Percentiles rank a stretch among this genome's conserved stretches.
phyloP scores from a whole-genome alignment of 768 basidiomycete genomes.

The Exidia glandulosa region DNA sequence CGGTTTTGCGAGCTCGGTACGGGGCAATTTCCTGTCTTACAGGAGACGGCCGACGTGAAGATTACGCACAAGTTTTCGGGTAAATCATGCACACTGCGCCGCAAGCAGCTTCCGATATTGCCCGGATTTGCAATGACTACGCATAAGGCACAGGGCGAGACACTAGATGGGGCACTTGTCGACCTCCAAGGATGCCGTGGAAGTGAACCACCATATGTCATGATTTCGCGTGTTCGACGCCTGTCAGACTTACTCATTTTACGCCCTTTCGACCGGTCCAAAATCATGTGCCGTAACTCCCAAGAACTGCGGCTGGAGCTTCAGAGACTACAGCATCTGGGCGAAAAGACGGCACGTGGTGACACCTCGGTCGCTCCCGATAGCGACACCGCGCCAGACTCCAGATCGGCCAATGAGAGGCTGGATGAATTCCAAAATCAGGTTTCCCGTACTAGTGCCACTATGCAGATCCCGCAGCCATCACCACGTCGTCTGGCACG shows the following conservation, averaged over 20 bases:
- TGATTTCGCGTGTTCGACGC: slow-evolving; percentile 24
- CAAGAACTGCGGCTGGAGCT: too few species aligned
- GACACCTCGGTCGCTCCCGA: too few species aligned
- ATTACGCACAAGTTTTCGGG: slow-evolving; percentile 14
- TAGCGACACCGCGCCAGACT: too few species aligned
- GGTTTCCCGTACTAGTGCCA: too few species aligned
- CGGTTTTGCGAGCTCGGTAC: slow-evolving; percentile 10
- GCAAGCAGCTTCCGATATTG: slow-evolving; percentile 23
- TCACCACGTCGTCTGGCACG: too few species aligned
- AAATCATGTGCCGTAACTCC: slow-evolving; percentile 3
- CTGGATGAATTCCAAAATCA: too few species aligned
- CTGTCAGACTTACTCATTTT: slow-evolving; percentile 23
- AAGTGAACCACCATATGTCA: slow-evolving; percentile 29
- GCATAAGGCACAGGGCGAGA: slow-evolving; percentile 30
- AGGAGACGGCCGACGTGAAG: slow-evolving; percentile 13
- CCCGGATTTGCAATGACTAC: slow-evolving; percentile 32
- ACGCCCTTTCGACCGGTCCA: slow-evolving; percentile 11
- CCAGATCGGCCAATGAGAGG: too few species aligned
- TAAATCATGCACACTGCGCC: slow-evolving; percentile 12
- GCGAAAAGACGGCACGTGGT: too few species aligned
- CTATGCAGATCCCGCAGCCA: too few species aligned
- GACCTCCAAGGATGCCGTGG: slow-evolving; percentile 22
- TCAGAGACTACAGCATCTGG: too few species aligned
- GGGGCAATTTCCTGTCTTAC: slow-evolving; percentile 12
- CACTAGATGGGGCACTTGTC: slow-evolving; percentile 19